Evolutionary conservation across 768 basidiomycete species (phyloP), one percentile per base, ranked within the genome.

Genomic region (Panaeolus papilionaceus): DNA sequence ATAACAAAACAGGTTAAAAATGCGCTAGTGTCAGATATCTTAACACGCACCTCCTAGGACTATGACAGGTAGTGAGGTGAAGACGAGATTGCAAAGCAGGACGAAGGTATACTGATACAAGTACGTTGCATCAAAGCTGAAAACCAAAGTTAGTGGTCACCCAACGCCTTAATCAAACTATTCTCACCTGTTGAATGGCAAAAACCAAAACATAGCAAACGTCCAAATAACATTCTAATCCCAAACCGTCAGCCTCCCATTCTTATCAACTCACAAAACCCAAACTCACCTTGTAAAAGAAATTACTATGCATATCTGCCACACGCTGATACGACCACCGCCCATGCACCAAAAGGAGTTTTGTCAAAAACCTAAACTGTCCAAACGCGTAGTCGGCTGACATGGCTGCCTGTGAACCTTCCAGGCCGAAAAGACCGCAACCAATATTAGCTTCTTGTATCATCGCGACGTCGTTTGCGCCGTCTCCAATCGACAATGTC

Each of bases 391-490:
- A 98, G 76, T 99, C 97, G 6, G 97, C 97, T 4, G 96, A 98
- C 96, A 98, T 98, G 61, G 97, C 96, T 38, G 97, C 97, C 78
- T 99, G 97, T 23, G 95, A 96, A 62, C 97, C 97, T 77, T 99
- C 97, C 42, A 96, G 86, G 54, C 97, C 97, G 71, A 94, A 88
- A 33, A 99, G 82, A 23, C 97, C 97, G 74, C 96, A 94, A 3
- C 97, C 97, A 71, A 99, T 92, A 77, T 99, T 96, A n/a, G 97
- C 97, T 74, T 97, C 97, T 76, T 99, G 97, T 67, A 99, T 99
- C 97, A 99, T 99, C 6, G 96, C 96, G 26, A 99, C 97, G 75
- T 99, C 97, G 75, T 99, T 99, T 16, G 97, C 97, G 65, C 95
- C 95, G 73, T 99, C 97, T 10, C 97, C 97, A 64, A 99, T 99